Percentiles rank a stretch among this genome's conserved stretches.
Conservation (phyloP, 805 yeast genomes). For the Yarrowia hollandica region DNA sequence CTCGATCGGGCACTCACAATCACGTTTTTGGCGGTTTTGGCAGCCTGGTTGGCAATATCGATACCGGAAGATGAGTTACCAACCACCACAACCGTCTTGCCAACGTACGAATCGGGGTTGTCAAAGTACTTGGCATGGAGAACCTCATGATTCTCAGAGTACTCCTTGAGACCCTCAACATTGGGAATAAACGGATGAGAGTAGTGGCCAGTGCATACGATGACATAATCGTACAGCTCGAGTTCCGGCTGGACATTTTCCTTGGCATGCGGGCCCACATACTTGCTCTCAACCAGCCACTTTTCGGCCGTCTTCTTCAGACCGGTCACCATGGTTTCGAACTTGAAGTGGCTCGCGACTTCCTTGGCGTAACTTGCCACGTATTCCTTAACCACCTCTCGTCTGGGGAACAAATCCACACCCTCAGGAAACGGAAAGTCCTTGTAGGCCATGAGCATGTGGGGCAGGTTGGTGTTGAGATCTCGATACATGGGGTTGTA, state of each 20-base stretch:
- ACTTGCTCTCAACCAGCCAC: slow-evolving; percentile 50
- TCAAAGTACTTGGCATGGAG: slow-evolving; percentile 61
- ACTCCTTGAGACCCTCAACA: slow-evolving; percentile 53
- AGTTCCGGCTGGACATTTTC: slow-evolving; percentile 16
- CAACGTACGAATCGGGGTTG: slow-evolving; percentile 47
- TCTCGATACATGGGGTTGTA: slow-evolving; percentile 60
- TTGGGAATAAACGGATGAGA: slow-evolving; percentile 62
- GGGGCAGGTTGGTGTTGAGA: slow-evolving; percentile 70
- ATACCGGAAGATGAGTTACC: slow-evolving; percentile 79
- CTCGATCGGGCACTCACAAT: slow-evolving; percentile 51
- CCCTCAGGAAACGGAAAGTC: slow-evolving; percentile 51
- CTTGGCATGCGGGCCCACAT: slow-evolving; percentile 5
- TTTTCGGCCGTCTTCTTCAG: slow-evolving; percentile 42
- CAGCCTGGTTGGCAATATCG: slow-evolving; percentile 66
- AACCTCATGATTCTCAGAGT: slow-evolving; percentile 50
- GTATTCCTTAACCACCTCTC: slow-evolving; percentile 63
- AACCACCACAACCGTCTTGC: slow-evolving; percentile 57
- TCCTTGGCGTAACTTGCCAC: slow-evolving; percentile 55
- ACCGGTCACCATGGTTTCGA: slow-evolving; percentile 51
- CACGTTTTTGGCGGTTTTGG: slow-evolving; percentile 46
- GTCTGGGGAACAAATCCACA: slow-evolving; percentile 56
- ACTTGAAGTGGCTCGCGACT: slow-evolving; percentile 46
- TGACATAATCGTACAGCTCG: slow-evolving; percentile 56
- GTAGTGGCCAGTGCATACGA: slow-evolving; percentile 64
- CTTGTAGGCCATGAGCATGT: slow-evolving; percentile 64